Base-by-base conservation (phyloP, 306 rosid genomes). In the Neltuma alba region DNA sequence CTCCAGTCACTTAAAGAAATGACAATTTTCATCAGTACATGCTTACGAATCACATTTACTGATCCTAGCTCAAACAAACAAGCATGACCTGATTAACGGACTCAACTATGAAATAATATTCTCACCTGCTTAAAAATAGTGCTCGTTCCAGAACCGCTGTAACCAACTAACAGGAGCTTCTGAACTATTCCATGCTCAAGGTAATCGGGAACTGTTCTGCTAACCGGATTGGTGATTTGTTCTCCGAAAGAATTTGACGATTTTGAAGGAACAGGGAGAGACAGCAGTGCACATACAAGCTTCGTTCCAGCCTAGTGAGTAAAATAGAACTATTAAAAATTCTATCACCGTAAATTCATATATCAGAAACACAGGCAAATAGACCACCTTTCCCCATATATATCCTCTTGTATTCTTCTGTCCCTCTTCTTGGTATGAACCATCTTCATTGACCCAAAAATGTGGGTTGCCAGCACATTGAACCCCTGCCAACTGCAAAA, bases 341-440 rank as follows among this genome's bases (percentile, higher is more conserved):
- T 9, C 65, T 27, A 44, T 50, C 37, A 79, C 40, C 69, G 80
- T 63, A 72, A 62, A 50, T 66, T 62, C 77, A 79, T 33, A 58
- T 62, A 27, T 33, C 69, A 54, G 38, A 77, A 66, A 62, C 36
- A 69, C 50, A 50, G 23, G 20, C 30, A 21, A 30, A 41, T 20
- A 57, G 73, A 74, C 37, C n/a, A 93, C 99, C 97, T 96, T 96
- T 48, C 99, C 99, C 99, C 99, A 96, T 78, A 96, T 89, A 80
- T 83, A 90, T 45, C 99, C 98, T 91, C 90, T 91, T 33, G 97
- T 96, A 84, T 96, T 96, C 77, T 88, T 96, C 82, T 96, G 99
- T 72, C 99, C 99, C 90, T 96, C 99, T 83, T 96, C 99, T 89
- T 93, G 99, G 88, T 93, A 96, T 48, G 99, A 96, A 33, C 99